phyloP scores from a whole-genome alignment of 1,284 basidiomycete species.

The Puccinia novopanici region DNA sequence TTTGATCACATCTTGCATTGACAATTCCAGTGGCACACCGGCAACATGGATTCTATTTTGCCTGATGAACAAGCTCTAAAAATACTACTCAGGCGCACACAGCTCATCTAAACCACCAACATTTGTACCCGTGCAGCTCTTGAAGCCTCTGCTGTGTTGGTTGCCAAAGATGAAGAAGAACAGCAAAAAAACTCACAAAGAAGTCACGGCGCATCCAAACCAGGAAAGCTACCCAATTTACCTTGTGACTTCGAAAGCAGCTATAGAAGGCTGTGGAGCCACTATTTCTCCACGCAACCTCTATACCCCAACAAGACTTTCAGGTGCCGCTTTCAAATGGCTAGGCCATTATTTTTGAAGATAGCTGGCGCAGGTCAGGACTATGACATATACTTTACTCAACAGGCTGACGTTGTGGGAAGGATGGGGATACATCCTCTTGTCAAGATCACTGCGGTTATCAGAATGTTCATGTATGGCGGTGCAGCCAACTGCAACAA shows the following conservation, averaged over 20 bases:
- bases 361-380: not conserved
- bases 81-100: no score
- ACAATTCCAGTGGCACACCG: no score
- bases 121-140: no score
- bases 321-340: slow-evolving; percentile 7
- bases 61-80: no score
- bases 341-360: not conserved
- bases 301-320: not conserved
- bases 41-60: no score
- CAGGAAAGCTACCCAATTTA: no score
- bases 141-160: no score
- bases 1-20: no score
- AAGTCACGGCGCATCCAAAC: not conserved
- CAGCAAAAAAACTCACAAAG: no score
- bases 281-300: not conserved
- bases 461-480: not conserved
- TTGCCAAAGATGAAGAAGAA: no score
- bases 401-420: no score
- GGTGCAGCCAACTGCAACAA: not conserved
- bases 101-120: no score
- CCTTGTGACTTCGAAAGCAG: not conserved
- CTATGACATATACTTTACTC: not conserved
- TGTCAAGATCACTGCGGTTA: not conserved
- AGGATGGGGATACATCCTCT: not conserved
- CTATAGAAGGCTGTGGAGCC: not conserved